Percentiles rank a stretch among this genome's conserved stretches.
Evolutionary conservation across 2,329 filamentous ascomycete species (phyloP).

Genomic region (Fusarium nisikadoi): DNA sequence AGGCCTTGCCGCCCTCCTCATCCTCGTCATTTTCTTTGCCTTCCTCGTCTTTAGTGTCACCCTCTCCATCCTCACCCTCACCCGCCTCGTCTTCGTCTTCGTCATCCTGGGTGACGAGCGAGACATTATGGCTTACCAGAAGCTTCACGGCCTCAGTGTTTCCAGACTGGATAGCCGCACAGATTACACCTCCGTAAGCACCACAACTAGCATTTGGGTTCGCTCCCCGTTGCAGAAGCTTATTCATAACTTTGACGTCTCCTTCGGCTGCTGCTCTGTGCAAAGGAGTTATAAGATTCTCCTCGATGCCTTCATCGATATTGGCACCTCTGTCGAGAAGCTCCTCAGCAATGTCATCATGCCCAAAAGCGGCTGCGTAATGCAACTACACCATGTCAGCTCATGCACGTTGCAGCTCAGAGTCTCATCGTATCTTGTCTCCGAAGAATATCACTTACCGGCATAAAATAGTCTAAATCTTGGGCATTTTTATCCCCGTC

Average conservation of each 20-base stretch:
- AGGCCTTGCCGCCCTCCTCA: background rate
- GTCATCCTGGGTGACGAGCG: conserved; percentile 45
- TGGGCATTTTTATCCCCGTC: conserved; percentile 45
- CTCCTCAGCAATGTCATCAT: conserved; percentile 23
- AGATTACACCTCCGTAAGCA: conserved; percentile 50
- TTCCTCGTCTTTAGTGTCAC: background rate
- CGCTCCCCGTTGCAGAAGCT: conserved; percentile 51
- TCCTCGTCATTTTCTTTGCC: background rate
- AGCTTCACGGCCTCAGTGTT: conserved; percentile 54
- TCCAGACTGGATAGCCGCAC: conserved; percentile 55
- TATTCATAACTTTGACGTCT: conserved; percentile 54
- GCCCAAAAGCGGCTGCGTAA: conserved; percentile 19
- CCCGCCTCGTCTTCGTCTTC: conserved; percentile 2
- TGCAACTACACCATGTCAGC: conserved; percentile 15
- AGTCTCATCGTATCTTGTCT: background rate
- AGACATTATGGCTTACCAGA: conserved; percentile 52
- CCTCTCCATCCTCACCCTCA: conserved; percentile 19
- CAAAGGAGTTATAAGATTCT: conserved; percentile 49
- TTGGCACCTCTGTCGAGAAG: conserved; percentile 16
- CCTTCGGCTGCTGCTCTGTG: conserved; percentile 54
- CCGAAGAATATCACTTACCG: conserved; percentile 42
- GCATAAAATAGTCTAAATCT: conserved; percentile 48
- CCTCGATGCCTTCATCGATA: conserved; percentile 47
- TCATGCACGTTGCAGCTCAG: too few relatives aligned
- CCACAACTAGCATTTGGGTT: conserved; percentile 49